A percentile compares a stretch with the other conserved stretches of the same genome.
Evolutionary conservation across 495 filamentous ascomycete genomes (phyloP).

Genomic region (Talaromyces trachyspermus): DNA sequence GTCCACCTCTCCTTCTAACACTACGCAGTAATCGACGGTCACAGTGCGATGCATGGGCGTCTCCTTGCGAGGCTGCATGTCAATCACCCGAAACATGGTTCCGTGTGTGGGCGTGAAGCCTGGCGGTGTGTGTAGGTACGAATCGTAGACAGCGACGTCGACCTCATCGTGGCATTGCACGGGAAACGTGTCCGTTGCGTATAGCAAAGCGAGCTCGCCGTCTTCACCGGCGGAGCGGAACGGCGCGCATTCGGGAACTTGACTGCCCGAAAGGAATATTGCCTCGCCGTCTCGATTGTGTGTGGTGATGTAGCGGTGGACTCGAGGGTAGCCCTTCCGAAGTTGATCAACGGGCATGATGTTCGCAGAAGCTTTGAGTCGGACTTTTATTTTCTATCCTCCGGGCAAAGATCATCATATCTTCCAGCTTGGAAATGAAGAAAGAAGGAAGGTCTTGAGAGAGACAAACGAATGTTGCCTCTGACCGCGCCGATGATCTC

Average conservation of each 20-base stretch:
- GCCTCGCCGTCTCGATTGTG: conserved; percentile 32
- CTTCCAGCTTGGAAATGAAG: no score
- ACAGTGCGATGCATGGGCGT: conserved; percentile 61
- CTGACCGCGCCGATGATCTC: no score
- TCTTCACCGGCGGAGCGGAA: conserved; percentile 24
- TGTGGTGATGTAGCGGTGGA: conserved; percentile 35
- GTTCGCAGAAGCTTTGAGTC: no score
- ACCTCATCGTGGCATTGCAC: conserved; percentile 24
- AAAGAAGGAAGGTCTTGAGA: no score
- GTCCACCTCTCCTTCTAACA: conserved; percentile 63
- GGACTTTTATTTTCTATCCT: no score
- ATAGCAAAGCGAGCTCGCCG: conserved; percentile 30
- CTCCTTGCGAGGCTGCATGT: conserved; percentile 11
- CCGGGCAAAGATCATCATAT: no score
- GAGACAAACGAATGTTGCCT: no score
- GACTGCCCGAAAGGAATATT: conserved; percentile 29
- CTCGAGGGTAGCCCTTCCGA: conserved; percentile 24
- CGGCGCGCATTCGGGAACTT: conserved; percentile 27
- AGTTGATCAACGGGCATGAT: conserved; percentile 6
- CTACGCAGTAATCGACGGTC: conserved; percentile 60
- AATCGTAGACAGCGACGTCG: conserved; percentile 29
- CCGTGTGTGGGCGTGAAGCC: conserved; percentile 16
- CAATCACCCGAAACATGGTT: conserved; percentile 11
- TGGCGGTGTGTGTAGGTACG: conserved; percentile 28
- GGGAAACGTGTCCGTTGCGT: conserved; percentile 29